Evolutionary conservation across 2,329 filamentous ascomycete species (phyloP).

Genomic region (Simplicillium sp.): DNA sequence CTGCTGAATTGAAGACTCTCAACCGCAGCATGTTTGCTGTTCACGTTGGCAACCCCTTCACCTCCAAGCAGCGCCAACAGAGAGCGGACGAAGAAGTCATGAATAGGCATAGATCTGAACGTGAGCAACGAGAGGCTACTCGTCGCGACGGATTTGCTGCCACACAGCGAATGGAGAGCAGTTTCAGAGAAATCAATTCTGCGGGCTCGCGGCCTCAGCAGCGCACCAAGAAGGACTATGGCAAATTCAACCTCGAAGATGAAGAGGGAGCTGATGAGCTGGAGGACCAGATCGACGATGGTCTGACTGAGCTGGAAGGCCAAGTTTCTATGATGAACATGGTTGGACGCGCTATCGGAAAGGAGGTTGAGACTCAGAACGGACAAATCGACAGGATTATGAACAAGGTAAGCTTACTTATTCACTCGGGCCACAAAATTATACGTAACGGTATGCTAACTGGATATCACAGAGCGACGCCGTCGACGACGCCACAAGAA

Average conservation of each 20-base stretch:
- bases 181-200: slow-evolving; percentile 31
- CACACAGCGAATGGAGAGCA: slow-evolving; percentile 44
- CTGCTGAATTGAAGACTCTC: slow-evolving; percentile 72
- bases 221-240: slow-evolving; percentile 29
- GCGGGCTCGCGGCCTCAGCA: slow-evolving; percentile 17
- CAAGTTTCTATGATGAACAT: slow-evolving; percentile 64
- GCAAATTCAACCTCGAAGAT: slow-evolving; percentile 71
- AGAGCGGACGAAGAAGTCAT: slow-evolving; percentile 61
- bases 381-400: slow-evolving; percentile 65
- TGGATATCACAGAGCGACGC: slow-evolving; percentile 55
- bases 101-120: slow-evolving; percentile 57
- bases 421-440: too few relatives aligned
- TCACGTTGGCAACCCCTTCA: slow-evolving; percentile 71
- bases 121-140: slow-evolving; percentile 55
- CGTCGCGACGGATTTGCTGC: slow-evolving; percentile 40
- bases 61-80: slow-evolving; percentile 52
- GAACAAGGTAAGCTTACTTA: slow-evolving; percentile 63
- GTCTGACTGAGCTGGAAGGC: slow-evolving; percentile 55
- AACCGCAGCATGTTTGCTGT: slow-evolving; percentile 89
- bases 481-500: slow-evolving; percentile 71
- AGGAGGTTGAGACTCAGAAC: slow-evolving; percentile 71
- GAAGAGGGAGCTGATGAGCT: slow-evolving; percentile 43
- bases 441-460: slow-evolving; percentile 20
- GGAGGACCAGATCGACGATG: slow-evolving; percentile 46
- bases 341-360: slow-evolving; percentile 63